These are phyloP conservation scores for Tricholomella constricta DNA, from an alignment of 768 basidiomycete genomes.

Conservation along the genomic window DNA sequence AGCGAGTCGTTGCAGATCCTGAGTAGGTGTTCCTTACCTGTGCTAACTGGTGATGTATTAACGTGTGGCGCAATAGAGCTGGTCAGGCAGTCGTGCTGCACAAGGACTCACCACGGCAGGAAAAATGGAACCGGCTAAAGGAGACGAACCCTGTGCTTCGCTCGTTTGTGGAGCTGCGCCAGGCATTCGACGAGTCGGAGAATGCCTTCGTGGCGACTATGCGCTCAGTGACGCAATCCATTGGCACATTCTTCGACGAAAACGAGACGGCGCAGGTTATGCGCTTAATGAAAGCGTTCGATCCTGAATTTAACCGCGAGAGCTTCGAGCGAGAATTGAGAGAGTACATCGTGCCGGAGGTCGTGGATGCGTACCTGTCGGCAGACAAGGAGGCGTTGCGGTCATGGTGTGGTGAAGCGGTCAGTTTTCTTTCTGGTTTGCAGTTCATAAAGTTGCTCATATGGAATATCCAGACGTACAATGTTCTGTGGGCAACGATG, in stretches of 20 bases:
- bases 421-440: conserved; percentile 40
- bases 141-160: conserved; percentile 77
- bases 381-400: conserved; percentile 85
- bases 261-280: conserved; percentile 97
- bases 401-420: conserved; percentile 95
- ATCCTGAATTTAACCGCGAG: conserved; percentile 86
- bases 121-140: conserved; percentile 81
- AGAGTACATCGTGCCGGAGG: conserved; percentile 97
- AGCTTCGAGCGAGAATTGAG: conserved; percentile 85
- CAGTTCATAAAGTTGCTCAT: not conserved
- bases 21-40: conserved; percentile 59
- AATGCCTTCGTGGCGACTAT: conserved; percentile 82
- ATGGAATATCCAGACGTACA: conserved; percentile 72
- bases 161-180: conserved; percentile 55
- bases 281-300: conserved; percentile 82
- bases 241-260: conserved; percentile 94
- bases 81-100: conserved; percentile 85
- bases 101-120: conserved; percentile 76
- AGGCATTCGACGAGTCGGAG: conserved; percentile 90
- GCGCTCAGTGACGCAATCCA: conserved; percentile 79
- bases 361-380: conserved; percentile 93
- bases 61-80: conserved; percentile 51
- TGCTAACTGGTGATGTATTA: not conserved
- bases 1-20: conserved; percentile 67
- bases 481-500: conserved; percentile 98